Evolutionary conservation across 169 alveolate genomes (phyloP), one percentile per base, ranked within the genome.

Genomic region (Sarcocystis neurona): DNA sequence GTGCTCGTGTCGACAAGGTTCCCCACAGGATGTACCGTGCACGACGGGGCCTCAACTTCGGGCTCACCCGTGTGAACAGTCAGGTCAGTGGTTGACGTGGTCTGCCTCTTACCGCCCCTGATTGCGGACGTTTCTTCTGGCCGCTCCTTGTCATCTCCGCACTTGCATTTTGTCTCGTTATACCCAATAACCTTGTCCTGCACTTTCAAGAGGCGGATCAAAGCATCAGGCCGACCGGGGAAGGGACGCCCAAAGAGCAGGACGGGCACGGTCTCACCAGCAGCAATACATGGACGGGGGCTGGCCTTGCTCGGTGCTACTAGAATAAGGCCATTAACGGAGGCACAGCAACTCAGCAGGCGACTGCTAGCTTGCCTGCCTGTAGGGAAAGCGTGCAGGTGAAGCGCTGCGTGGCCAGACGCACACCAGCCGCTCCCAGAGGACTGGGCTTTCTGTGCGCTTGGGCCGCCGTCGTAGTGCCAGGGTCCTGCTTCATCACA

Each of bases 261-360:
- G 39, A 32, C 82, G 39, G 39, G 23, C 56, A 72, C 2, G 34
- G 27, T 53, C 56, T 72, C 82, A 18, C 82, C 82, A 6, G 53
- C 56, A 30, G 34, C 82, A 37, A 39, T 12, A 32, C 58, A 39
- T 39, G 10, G 56, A 8, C 56, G 47, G 5, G 56, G 56, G 10
- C 58, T 39, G 43, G 27, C 32, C 27, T 72, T 5, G 1, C n/a
- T 6, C 0, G 82, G 82, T 0, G 82, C 58, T 18, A 72, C 56
- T 39, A 72, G 32, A 30, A 72, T 1, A 34, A 72, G 82, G 41
- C 43, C 56, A 39, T 72, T 72, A 6, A 56, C 82, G 47, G 18
- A 23, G 27, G 37, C 75, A 39, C 82, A 72, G 34, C 82, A 72
- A 56, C 82, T 72, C 8, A 72, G 53, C 56, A 72, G 82, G 30